Percentiles rank a stretch among this genome's conserved stretches.
Evolutionary conservation across 192 early-diverging fungal genomes (phyloP).

Genomic region (Dispira simplex): DNA sequence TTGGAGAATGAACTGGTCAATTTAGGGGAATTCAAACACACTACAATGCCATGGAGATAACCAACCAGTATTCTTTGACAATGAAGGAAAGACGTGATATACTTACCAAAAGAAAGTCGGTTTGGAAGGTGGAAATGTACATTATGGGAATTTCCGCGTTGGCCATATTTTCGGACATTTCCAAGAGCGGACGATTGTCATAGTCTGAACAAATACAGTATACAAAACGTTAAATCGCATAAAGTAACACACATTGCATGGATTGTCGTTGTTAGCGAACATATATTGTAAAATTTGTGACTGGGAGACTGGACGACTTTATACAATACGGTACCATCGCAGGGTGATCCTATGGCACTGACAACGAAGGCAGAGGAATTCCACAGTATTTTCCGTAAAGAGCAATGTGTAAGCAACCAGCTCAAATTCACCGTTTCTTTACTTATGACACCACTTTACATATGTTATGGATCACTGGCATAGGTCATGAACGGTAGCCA

Average conservation of each 20-base stretch:
- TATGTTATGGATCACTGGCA: no score
- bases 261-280: neutral
- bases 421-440: no score
- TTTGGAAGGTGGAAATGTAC: constrained; percentile 47
- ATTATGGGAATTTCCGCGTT: constrained; percentile 43
- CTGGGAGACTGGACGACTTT: no score
- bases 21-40: neutral
- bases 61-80: neutral
- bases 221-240: neutral
- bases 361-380: no score
- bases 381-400: no score
- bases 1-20: neutral
- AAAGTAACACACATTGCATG: neutral
- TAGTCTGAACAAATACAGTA: neutral
- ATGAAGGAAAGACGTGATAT: neutral
- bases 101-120: constrained; percentile 44
- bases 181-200: neutral
- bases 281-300: no score
- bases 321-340: no score
- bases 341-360: no score
- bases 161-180: neutral
- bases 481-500: no score
- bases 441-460: no score
- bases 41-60: neutral
- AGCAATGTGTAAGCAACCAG: no score